Evolutionary conservation across 1,284 basidiomycete genomes (phyloP), one percentile per base, ranked within the genome.

Genomic region (Apiotrichum laibachii): DNA sequence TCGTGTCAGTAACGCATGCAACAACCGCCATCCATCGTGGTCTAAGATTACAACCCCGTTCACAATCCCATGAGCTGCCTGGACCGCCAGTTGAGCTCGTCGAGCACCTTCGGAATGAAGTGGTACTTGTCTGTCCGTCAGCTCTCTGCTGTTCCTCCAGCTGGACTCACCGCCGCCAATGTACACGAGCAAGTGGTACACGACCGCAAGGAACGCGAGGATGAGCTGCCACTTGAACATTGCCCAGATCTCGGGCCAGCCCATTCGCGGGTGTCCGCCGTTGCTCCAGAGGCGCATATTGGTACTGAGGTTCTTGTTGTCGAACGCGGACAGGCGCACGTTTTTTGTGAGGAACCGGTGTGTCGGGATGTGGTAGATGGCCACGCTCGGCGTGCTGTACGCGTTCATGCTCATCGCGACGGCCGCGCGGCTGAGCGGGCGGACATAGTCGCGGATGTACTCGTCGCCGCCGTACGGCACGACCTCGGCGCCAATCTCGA

Each of bases 341-440:
- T 77, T 77, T 34, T 65, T 69, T 11, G 70, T 63, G 35, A 77
- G 43, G 55, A 77, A 75, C 3, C 50, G 56, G 60, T 78, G 77
- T 7, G 67, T 66, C 3, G 70, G 71, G 43, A 76, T 50, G 57
- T 78, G 74, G 57, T 80, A 80, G 12, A 80, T 60, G 2, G 77
- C 64, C 33, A 80, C 50, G 39, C 72, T 71, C 4, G 78, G 78
- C 2, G 78, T 79, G 9, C 70, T 52, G 54, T 71, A 76, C 2
- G 74, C 72, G 31, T 65, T 60, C 65, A 76, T 73, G 43, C 75
- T 57, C 19, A 69, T 65, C 0, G 72, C 72, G 19, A 79, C 63
- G 0, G 72, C 78, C 13, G 78, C 76, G 59, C 78, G 58, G 5
- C 75, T 77, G 10, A 80, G 61, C 10, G 78, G 78, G 8, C 78